These are phyloP conservation scores for Pulveroboletus ravenelii DNA, from an alignment of 768 basidiomycete genomes.

Conservation along the genomic window DNA sequence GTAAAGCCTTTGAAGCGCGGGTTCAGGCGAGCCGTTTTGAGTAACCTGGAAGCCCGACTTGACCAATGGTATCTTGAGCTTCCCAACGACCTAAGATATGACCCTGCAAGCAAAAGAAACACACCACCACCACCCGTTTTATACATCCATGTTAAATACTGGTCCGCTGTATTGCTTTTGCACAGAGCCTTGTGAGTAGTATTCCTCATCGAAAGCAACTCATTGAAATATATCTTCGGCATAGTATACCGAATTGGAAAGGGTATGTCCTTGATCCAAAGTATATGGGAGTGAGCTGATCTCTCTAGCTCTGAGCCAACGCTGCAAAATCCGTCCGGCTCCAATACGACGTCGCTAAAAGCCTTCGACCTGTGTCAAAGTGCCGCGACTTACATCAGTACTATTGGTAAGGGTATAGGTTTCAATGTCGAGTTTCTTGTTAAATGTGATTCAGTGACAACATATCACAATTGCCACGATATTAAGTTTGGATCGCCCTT, in stretches of 20 bases:
- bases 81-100: constrained; percentile 59
- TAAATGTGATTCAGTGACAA: constrained; percentile 38
- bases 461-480: constrained; percentile 57
- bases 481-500: constrained; percentile 60
- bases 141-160: constrained; percentile 69
- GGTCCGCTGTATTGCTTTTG: constrained; percentile 67
- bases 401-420: constrained; percentile 45
- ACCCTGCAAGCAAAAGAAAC: constrained; percentile 47
- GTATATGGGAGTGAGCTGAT: background rate
- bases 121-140: constrained; percentile 62
- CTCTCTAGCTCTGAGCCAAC: constrained; percentile 39
- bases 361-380: constrained; percentile 73
- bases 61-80: constrained; percentile 73
- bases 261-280: constrained; percentile 36
- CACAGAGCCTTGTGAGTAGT: constrained; percentile 73
- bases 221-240: constrained; percentile 9
- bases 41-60: constrained; percentile 57
- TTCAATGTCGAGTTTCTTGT: background rate
- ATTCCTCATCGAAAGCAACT: constrained; percentile 1
- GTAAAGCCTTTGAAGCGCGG: constrained; percentile 47
- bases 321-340: constrained; percentile 38
- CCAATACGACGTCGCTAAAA: constrained; percentile 48
- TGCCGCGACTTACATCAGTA: constrained; percentile 67
- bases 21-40: constrained; percentile 46
- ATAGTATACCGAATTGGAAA: constrained; percentile 70